These are phyloP conservation scores for Colletotrichum phormii DNA, from an alignment of 2,329 filamentous ascomycete genomes.

Conservation along the genomic window DNA sequence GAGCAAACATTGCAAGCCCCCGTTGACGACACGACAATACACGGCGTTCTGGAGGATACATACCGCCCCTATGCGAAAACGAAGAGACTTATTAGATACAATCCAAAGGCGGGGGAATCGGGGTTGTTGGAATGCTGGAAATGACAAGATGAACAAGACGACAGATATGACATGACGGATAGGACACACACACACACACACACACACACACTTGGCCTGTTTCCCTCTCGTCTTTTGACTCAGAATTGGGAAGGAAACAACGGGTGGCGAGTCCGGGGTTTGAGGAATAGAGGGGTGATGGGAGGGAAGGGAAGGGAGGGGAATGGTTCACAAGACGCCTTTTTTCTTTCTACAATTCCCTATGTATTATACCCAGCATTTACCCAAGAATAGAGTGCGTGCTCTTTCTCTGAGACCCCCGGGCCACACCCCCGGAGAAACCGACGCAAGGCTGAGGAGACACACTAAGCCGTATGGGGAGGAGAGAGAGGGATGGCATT, in stretches of 20 bases:
- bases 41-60: conserved; percentile 9
- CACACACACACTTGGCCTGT: background rate
- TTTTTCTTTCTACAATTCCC: conserved; percentile 15
- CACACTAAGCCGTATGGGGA: background rate
- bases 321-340: background rate
- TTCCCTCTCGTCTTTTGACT: background rate
- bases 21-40: background rate
- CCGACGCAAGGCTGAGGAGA: conserved; percentile 12
- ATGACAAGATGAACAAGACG: conserved; percentile 19
- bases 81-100: conserved; percentile 1
- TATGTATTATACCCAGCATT: conserved; percentile 34
- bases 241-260: conserved; percentile 9
- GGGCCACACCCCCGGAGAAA: background rate
- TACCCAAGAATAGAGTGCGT: conserved; percentile 31
- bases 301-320: background rate
- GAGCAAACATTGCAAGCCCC: background rate
- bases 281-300: background rate
- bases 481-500: background rate
- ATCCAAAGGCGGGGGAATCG: background rate
- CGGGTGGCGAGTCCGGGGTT: background rate
- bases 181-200: too few relatives aligned
- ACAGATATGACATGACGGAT: conserved; percentile 9
- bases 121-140: background rate
- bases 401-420: background rate
- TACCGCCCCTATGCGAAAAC: background rate